phyloP scores from a whole-genome alignment of 225 moss, liverwort and hornwort species.

The Polytrichum commune region DNA sequence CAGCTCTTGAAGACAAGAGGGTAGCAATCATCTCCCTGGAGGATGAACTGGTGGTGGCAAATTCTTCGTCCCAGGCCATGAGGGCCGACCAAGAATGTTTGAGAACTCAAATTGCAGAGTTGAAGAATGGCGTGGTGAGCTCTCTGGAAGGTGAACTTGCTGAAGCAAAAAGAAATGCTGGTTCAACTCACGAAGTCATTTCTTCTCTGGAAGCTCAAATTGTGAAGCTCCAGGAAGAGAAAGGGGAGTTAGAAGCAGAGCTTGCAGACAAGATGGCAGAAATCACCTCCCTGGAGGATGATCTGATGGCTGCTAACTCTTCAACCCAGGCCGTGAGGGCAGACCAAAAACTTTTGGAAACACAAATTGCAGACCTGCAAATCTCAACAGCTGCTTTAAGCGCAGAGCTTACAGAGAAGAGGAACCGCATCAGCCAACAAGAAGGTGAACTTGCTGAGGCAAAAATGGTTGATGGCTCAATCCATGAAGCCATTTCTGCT shows the following conservation, averaged over 20 bases:
- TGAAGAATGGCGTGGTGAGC: slow-evolving; percentile 19
- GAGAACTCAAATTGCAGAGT: slow-evolving; percentile 10
- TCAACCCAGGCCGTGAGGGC: slow-evolving; percentile 14
- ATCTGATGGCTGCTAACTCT: slow-evolving; percentile 16
- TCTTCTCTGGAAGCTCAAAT: slow-evolving; percentile 18
- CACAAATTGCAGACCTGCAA: slow-evolving; percentile 22
- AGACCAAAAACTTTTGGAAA: slow-evolving; percentile 6
- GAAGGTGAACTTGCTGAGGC: slow-evolving; percentile 33
- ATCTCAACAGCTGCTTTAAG: slow-evolving; percentile 18
- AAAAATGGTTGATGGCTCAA: slow-evolving; percentile 13
- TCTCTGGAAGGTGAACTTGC: slow-evolving; percentile 24
- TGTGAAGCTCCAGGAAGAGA: slow-evolving; percentile 17
- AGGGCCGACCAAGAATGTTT: slow-evolving; percentile 10
- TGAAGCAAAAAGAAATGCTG: slow-evolving; percentile 23
- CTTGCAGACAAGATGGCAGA: slow-evolving; percentile 9
- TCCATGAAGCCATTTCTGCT: slow-evolving; percentile 20
- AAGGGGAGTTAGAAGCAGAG: slow-evolving; percentile 9
- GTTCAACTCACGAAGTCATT: slow-evolving; percentile 13
- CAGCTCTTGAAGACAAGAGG: slow-evolving; percentile 13
- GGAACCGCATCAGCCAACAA: slow-evolving; percentile 9
- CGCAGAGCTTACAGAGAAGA: slow-evolving; percentile 14
- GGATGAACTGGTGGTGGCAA: slow-evolving; percentile 23
- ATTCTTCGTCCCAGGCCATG: slow-evolving; percentile 15
- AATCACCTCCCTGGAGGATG: slow-evolving; percentile 17
- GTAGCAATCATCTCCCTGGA: slow-evolving; percentile 19